Base-by-base conservation (phyloP, 805 yeast genomes). In the Metschnikowia picachoensis region DNA sequence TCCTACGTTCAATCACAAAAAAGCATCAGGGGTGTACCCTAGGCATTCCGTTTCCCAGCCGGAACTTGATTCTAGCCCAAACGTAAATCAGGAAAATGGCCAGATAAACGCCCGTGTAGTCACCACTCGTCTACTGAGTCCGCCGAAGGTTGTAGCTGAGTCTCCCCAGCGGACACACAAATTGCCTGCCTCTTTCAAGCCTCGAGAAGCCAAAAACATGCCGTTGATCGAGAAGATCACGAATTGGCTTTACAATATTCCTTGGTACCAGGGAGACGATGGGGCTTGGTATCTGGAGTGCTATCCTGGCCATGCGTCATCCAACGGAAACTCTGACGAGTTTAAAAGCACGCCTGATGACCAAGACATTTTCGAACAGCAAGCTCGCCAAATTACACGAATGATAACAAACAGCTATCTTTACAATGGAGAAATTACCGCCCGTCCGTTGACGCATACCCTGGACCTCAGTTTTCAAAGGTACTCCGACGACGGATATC, bases 161-260 rank as follows among this genome's bases (percentile, higher is more conserved):
- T 11, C 39, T 15, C 20, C 35, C 25, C 39, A 28, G 17, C 42
- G 32, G 9, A 31, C 39, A 37, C 10, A 38, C 28, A 41, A 38
- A 16, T 72, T 79, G 43, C 83, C 85, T 1, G 49, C 66, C 1
- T 56, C 58, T 12, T 84, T 85, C 58, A 75, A 83, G 48, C 92
- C 92, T 11, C 70, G 88, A 56, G 64, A 64, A 29, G 80, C 81
- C 2, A 66, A 75, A 8, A 82, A 80, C 60, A 85, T 86, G 90
- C 73, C 80, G 1, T 77, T 74, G 50, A 68, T 64, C 39, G 92
- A 86, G 56, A 86, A 85, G 56, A 86, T 86, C 1, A 70, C 70
- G 33, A 65, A 61, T 7, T 86, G 94, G 94, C 74, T 86, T 31
- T 65, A 67, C 3, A 69, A 72, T 28, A 74, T 86, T 3, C 91